Base-by-base conservation (phyloP, 805 yeast species). In the Metschnikowia noctiluminum region DNA sequence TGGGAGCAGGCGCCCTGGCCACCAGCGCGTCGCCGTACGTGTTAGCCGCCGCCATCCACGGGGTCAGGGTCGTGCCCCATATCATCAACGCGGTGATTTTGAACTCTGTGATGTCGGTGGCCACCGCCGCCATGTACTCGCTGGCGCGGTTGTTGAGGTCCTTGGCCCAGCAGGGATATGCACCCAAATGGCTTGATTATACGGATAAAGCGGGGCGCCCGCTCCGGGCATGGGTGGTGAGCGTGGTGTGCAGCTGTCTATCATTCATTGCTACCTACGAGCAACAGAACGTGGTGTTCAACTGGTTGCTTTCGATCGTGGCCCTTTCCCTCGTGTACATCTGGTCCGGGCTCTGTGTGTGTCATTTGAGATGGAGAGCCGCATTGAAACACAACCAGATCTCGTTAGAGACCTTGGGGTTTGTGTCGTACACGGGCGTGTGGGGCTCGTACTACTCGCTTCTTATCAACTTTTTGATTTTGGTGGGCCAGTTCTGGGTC, bases 401-500 rank as follows among this genome's bases (percentile, higher is more conserved):
- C 34, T 53, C 63, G 1, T 50, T 62, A 45, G 43, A 46, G 21
- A 48, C 61, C 4, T 52, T 63, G 45, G 65, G 63, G 1, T 63
- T 60, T 38, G 64, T 61, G 31, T 62, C 74, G 6, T 64, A 70
- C 16, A 74, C 77, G 13, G 77, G 76, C 39, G 62, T 64, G 16
- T 57, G 62, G 61, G 77, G 77, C 34, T 71, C 76, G 2, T 60
- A 57, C 45, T 68, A 63, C 51, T 71, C 69, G 2, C 49, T 65
- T 16, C 37, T 65, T 21, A 51, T 62, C 40, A 69, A 68, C 51
- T 43, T 54, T n/a, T 62, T 72, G 43, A 64, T 72, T 38, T 61
- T 72, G 55, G 59, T 72, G 43, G 74, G 72, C 27, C 76, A 71
- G 58, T 72, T 72, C 57, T 72, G 74, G 74, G 70, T 71, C 41